These are phyloP conservation scores for Artemisia princeps DNA, from an alignment of 140 eudicot species.

Conservation along the genomic window DNA sequence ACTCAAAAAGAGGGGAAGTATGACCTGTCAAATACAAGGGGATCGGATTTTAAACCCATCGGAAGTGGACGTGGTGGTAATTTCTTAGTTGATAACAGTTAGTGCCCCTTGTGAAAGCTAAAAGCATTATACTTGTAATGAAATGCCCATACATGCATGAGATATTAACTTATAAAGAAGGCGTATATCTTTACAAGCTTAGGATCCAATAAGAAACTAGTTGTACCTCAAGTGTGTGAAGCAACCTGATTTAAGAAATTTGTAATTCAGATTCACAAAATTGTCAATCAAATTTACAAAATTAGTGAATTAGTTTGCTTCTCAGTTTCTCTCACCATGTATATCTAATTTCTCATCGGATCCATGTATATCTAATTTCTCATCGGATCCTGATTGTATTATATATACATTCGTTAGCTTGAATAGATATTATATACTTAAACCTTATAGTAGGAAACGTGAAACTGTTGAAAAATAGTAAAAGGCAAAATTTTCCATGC, in stretches of 20 bases:
- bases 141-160: constrained; percentile 6
- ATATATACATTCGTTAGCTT: neutral
- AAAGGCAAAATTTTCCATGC: neutral
- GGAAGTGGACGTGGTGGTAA: constrained; percentile 55
- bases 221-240: too few species aligned
- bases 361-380: too few species aligned
- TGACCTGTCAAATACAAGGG: constrained; percentile 34
- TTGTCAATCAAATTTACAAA: too few species aligned
- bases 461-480: neutral
- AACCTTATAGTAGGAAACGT: neutral
- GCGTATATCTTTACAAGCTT: neutral
- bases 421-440: neutral
- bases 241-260: too few species aligned
- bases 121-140: neutral
- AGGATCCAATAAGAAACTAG: too few species aligned
- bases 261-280: too few species aligned
- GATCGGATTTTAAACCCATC: constrained; percentile 43
- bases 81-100: constrained; percentile 61
- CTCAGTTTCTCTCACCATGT: too few species aligned
- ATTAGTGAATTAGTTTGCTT: too few species aligned
- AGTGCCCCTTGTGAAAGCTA: constrained; percentile 23
- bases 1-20: constrained; percentile 45
- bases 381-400: neutral
- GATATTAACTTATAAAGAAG: neutral
- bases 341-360: neutral